phyloP scores from a whole-genome alignment of 2,329 filamentous ascomycete genomes.

The Colletotrichum horii region DNA sequence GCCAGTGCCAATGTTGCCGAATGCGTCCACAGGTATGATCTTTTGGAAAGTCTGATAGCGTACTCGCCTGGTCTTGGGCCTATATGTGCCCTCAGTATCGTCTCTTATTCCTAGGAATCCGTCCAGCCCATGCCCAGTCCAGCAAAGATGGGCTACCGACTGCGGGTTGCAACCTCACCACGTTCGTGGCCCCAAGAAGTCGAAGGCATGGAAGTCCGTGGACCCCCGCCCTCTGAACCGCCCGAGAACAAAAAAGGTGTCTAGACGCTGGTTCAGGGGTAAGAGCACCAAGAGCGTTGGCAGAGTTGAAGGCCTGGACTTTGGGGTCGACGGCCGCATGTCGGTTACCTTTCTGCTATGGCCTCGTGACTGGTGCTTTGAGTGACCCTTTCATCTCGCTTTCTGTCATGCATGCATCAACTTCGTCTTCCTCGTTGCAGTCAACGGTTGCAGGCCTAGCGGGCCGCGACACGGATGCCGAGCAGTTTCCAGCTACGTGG shows the following conservation, averaged over 20 bases:
- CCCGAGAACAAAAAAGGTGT: not conserved
- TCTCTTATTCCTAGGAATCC: not conserved
- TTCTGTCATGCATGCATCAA: conserved; percentile 12
- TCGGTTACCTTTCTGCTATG: not conserved
- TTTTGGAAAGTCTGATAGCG: not conserved
- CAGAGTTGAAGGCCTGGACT: not conserved
- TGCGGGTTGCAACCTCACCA: conserved; percentile 22
- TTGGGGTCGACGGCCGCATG: not conserved
- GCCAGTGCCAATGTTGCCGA: not conserved
- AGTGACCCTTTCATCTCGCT: conserved; percentile 20
- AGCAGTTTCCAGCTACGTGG: conserved; percentile 16
- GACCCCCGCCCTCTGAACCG: not conserved
- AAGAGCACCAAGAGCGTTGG: not conserved
- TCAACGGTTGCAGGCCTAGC: conserved; percentile 9
- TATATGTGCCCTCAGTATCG: conserved; percentile 14
- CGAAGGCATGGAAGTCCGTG: not conserved
- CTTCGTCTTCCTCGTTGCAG: not conserved
- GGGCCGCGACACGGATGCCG: conserved; percentile 12
- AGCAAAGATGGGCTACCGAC: conserved; percentile 16
- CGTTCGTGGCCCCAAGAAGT: conserved; percentile 12
- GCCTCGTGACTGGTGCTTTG: not conserved
- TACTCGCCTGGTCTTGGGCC: not conserved
- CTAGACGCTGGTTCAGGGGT: not conserved
- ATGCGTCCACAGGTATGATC: not conserved
- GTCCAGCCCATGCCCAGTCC: conserved; percentile 2